Evolutionary conservation across 176 grass and related monocot species (phyloP), one percentile per base, ranked within the genome.

Genomic region (Avena atlantica): DNA sequence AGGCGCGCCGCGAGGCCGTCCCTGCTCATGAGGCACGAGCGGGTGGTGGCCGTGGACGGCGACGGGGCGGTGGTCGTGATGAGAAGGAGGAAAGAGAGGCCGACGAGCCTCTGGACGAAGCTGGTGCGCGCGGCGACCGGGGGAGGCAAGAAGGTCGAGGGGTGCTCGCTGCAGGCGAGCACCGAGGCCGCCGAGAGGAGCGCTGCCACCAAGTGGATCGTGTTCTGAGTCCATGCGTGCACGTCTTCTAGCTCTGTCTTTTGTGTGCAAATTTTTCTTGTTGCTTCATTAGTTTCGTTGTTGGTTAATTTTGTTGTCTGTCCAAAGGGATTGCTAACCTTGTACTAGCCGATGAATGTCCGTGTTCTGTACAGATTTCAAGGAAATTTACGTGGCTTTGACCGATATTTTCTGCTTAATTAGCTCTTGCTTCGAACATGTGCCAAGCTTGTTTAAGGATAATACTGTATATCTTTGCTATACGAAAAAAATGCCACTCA

Each of bases 21-120:
- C 84, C 83, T 77, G 75, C 80, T 88, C n/a, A 93, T 89, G 93
- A 64, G 72, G 21, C 70, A 87, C 80, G 83, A 87, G 64, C 89
- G 68, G 71, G 81, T 87, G 23, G 58, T 86, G 42, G 71, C 34
- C 56, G 77, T 69, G 16, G 81, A 89, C 61, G 78, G 52, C 73
- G 87, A 93, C 56, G 88, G 82, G 36, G 75, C 78, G 10, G 74
- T 84, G 40, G 24, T 75, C 12, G 72, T 68, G 74, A 62, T 72
- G 52, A 84, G 84, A 78, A 56, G 73, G 36, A 69, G 75, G 72
- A 77, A 71, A 49, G 68, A 78, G 78, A 27, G 85, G 73, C 52
- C 80, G 70, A 65, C 15, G 59, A 76, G 81, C 79, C 89, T 93
- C 84, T 99, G 97, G 97, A 57, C 79, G 5, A 96, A 96, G 84